A percentile compares a stretch with the other conserved stretches of the same genome.
phyloP scores from a whole-genome alignment of 1,284 basidiomycete species.

The Pyrrhoderma noxium region DNA sequence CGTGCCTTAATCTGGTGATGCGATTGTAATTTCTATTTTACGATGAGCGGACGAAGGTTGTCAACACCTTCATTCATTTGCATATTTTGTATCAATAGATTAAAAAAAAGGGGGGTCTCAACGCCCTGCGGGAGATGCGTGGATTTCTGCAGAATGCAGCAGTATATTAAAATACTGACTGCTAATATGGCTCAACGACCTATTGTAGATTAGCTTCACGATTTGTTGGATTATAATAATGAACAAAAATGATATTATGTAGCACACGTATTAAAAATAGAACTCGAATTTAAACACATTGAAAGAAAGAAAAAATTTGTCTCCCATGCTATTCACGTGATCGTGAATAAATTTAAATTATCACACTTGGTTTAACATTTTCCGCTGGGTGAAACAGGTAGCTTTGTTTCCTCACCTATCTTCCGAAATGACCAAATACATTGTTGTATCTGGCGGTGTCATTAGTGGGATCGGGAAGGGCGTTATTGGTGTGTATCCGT shows the following conservation, averaged over 20 bases:
- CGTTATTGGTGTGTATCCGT: conserved; percentile 69
- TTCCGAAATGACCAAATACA: conserved; percentile 74
- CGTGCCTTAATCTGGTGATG: conserved; percentile 12
- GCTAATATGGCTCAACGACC: conserved; percentile 16
- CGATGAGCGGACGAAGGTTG: conserved; percentile 2
- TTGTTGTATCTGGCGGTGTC: conserved; percentile 86
- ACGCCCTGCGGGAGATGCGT: conserved; percentile 12
- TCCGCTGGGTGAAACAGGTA: too few relatives aligned
- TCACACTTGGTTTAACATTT: too few relatives aligned
- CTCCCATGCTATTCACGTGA: too few relatives aligned
- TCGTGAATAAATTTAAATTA: too few relatives aligned
- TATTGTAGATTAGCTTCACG: conserved; percentile 12
- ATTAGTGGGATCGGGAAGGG: conserved; percentile 94
- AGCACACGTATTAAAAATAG: not conserved
- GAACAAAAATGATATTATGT: conserved; percentile 8
- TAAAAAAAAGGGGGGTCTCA: conserved; percentile 15
- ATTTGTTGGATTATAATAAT: not conserved
- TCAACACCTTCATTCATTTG: conserved; percentile 13
- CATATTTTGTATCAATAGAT: not conserved
- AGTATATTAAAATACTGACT: not conserved
- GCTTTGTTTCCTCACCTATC: too few relatives aligned
- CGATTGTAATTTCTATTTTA: conserved; percentile 6
- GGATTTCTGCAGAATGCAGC: conserved; percentile 5
- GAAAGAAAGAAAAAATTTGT: too few relatives aligned
- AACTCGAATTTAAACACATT: too few relatives aligned